Percentiles rank a stretch among this genome's conserved stretches.
Evolutionary conservation across 495 filamentous ascomycete genomes (phyloP).

Genomic region (Daldinia decipiens): DNA sequence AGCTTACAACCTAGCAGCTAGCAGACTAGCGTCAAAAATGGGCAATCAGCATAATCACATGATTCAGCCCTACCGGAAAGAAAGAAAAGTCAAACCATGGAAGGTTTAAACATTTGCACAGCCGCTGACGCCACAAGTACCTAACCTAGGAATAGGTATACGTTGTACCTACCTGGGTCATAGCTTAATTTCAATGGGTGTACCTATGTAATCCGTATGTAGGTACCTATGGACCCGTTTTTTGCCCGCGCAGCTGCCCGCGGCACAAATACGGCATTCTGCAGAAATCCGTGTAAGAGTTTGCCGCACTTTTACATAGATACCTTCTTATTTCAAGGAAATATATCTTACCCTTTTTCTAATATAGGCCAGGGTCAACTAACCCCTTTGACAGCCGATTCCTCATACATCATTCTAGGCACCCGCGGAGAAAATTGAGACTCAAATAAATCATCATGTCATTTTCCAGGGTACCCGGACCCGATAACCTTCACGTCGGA

Average conservation of each 20-base stretch:
- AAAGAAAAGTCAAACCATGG: slow-evolving; percentile 26
- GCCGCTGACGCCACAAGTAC: slow-evolving; percentile 30
- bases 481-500: slow-evolving; percentile 79
- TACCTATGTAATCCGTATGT: no score
- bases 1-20: background rate
- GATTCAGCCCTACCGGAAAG: slow-evolving; percentile 48
- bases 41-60: slow-evolving; percentile 44
- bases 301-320: background rate
- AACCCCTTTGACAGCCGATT: background rate
- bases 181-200: no score
- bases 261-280: slow-evolving; percentile 4
- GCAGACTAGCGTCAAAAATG: slow-evolving; percentile 24
- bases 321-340: background rate
- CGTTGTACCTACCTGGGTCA: no score
- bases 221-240: slow-evolving; percentile 7
- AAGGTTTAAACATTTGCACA: slow-evolving; percentile 27
- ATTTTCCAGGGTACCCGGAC: slow-evolving; percentile 43
- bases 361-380: background rate
- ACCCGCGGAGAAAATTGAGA: background rate
- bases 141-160: no score
- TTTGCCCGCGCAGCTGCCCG: background rate
- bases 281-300: background rate
- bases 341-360: background rate
- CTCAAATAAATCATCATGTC: slow-evolving; percentile 15
- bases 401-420: background rate